A percentile compares a stretch with the other conserved stretches of the same genome.
Conservation (phyloP, 2,329 filamentous ascomycete species). For the Sporothrix variecibatus region DNA sequence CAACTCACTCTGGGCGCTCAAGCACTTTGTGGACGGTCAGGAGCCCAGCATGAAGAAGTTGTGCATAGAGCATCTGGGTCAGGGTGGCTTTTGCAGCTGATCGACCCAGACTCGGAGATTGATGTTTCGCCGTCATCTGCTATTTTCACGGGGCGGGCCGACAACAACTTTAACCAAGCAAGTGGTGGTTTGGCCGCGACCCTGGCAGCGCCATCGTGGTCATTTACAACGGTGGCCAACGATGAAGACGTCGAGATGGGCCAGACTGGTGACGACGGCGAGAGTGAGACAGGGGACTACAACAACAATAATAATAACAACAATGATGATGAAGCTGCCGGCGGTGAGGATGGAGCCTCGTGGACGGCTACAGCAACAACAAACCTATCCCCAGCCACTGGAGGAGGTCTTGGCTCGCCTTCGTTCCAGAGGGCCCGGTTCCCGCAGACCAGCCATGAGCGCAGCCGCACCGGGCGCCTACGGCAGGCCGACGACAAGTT, state of each 20-base stretch:
- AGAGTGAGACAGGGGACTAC: slow-evolving; percentile 7
- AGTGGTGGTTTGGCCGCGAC: slow-evolving; percentile 32
- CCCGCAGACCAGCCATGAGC: slow-evolving; percentile 30
- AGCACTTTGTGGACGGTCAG: slow-evolving; percentile 79
- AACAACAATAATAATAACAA: slow-evolving; percentile 25
- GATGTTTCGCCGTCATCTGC: slow-evolving; percentile 41
- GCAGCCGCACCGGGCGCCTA: slow-evolving; percentile 45
- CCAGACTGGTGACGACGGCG: slow-evolving; percentile 36
- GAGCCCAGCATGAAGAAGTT: slow-evolving; percentile 72
- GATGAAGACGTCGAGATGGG: slow-evolving; percentile 63
- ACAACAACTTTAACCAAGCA: neutral
- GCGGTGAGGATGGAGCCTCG: neutral
- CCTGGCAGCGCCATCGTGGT: slow-evolving; percentile 35
- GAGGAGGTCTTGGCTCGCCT: slow-evolving; percentile 3
- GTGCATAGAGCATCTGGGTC: slow-evolving; percentile 75
- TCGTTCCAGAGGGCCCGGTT: slow-evolving; percentile 30
- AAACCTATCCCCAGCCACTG: slow-evolving; percentile 15
- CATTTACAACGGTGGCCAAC: slow-evolving; percentile 38
- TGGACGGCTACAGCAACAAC: neutral
- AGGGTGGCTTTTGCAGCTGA: slow-evolving; percentile 77
- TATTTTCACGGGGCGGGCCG: slow-evolving; percentile 40
- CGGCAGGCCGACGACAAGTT: slow-evolving; percentile 55
- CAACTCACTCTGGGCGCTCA: slow-evolving; percentile 90
- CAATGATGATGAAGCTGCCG: slow-evolving; percentile 24
- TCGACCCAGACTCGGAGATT: slow-evolving; percentile 65